Percentiles rank a stretch among this genome's conserved stretches.
Conservation (phyloP, 106 monocot species). For the Phalaenopsis aphrodite region DNA sequence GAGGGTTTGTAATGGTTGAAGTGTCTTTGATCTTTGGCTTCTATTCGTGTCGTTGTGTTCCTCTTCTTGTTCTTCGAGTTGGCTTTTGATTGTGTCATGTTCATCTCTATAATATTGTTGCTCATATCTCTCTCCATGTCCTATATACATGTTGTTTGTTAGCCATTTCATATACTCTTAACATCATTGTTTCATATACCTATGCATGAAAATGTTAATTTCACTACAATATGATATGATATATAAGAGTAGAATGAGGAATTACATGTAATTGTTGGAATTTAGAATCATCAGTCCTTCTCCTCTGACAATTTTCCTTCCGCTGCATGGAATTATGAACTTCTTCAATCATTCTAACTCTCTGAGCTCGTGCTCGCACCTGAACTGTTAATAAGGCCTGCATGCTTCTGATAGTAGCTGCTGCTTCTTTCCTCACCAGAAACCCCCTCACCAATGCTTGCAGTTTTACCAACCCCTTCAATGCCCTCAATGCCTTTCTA, state of each 20-base stretch:
- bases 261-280: conserved; percentile 26
- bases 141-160: too few species aligned
- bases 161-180: too few species aligned
- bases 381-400: conserved; percentile 36
- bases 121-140: conserved; percentile 6
- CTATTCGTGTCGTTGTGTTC: conserved; percentile 8
- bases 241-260: too few species aligned
- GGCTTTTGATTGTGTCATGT: conserved; percentile 20
- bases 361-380: conserved; percentile 32
- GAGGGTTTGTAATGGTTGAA: not conserved
- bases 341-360: conserved; percentile 17
- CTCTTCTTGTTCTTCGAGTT: conserved; percentile 26
- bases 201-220: too few species aligned
- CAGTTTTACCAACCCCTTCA: conserved; percentile 51
- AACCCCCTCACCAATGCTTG: conserved; percentile 46
- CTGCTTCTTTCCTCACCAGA: conserved; percentile 38
- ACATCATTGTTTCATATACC: too few species aligned
- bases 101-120: conserved; percentile 25
- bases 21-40: not conserved
- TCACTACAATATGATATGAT: too few species aligned
- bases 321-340: not conserved
- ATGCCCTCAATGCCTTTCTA: conserved; percentile 45
- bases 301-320: conserved; percentile 14
- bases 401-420: conserved; percentile 38
- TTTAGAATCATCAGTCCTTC: conserved; percentile 18